Evolutionary conservation across 805 yeast genomes (phyloP).

Genomic region (Starmera quercuum): DNA sequence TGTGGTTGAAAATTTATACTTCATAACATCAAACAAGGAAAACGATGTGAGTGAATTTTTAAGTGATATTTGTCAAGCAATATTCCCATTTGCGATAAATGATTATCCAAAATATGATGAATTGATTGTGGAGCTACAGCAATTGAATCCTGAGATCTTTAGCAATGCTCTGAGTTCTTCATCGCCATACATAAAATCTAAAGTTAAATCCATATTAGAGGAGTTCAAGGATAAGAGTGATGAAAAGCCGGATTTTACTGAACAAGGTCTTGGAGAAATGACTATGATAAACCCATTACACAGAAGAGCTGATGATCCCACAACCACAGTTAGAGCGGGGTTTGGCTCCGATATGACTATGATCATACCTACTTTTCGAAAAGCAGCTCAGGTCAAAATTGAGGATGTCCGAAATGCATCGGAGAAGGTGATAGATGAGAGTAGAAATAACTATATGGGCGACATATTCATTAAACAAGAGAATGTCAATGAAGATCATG

Average conservation of each 20-base stretch:
- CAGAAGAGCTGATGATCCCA: conserved; percentile 9
- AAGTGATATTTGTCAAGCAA: conserved; percentile 5
- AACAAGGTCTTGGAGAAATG: conserved; percentile 15
- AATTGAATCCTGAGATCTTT: conserved; percentile 5
- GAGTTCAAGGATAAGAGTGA: conserved; percentile 16
- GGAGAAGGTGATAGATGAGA: conserved; percentile 1
- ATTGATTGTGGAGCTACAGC: conserved; percentile 10
- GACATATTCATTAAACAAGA: conserved; percentile 11
- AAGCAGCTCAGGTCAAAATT: not conserved
- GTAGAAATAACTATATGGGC: conserved; percentile 13
- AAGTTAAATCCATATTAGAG: conserved; percentile 15
- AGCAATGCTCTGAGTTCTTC: conserved; percentile 3
- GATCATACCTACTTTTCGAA: conserved; percentile 24
- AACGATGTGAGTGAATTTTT: not conserved
- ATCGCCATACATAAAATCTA: conserved; percentile 12
- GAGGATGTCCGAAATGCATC: conserved; percentile 3
- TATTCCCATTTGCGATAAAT: conserved; percentile 18
- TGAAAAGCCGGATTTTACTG: conserved; percentile 11
- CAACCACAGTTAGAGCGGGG: conserved; percentile 6
- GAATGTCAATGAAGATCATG: conserved; percentile 2
- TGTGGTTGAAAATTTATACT: conserved; percentile 12
- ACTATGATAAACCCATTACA: conserved; percentile 21
- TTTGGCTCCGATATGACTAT: conserved; percentile 28
- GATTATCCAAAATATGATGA: conserved; percentile 20
- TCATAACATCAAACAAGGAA: conserved; percentile 9